Base-by-base conservation (phyloP, 164 flowering plant genomes). In the Vitis amurensis region DNA sequence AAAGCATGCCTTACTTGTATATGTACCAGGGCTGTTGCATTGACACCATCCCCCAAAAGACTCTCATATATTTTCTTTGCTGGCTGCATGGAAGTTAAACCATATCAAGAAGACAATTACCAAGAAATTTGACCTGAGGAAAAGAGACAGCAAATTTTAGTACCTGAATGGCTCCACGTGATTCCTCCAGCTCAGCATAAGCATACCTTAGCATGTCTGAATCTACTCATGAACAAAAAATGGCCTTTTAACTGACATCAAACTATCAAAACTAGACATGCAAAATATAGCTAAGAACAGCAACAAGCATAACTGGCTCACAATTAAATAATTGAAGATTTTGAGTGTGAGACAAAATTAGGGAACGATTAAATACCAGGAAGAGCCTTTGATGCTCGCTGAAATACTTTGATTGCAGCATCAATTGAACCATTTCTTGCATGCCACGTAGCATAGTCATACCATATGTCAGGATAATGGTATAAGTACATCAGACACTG, bases 401-500 rank as follows among this genome's bases (percentile, higher is more conserved):
- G 97, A 81, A 87, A 94, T 62, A 90, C 87, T 86, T 94, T 94
- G 72, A 89, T 79, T 57, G 97, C 97, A 80, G 95, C 76, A 74
- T 94, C 97, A 67, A 80, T 65, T 50, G 94, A 87, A 61, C 95
- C 97, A 85, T 74, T 77, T 83, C 84, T 92, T 72, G 89, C 92
- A 81, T 88, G 95, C 99, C 99, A 94, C n/a, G 82, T 88, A 67
- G 97, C 97, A 84, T 88, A 94, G 71, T 94, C 96, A 75, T 86
- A 90, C 99, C 99, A 94, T 76, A 92, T 81, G 80, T 94, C 97
- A 69, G 99, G 97, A 80, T 89, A 94, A 79, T 92, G 99, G 82
- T 94, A 94, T 61, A 94, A 76, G 76, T 89, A 91, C 99, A 92
- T 91, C 78, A 94, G 87, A 80, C 97, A 94, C 99, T 92, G 88